These are phyloP conservation scores for Lyophyllum atratum DNA, from an alignment of 768 basidiomycete genomes.

Conservation along the genomic window DNA sequence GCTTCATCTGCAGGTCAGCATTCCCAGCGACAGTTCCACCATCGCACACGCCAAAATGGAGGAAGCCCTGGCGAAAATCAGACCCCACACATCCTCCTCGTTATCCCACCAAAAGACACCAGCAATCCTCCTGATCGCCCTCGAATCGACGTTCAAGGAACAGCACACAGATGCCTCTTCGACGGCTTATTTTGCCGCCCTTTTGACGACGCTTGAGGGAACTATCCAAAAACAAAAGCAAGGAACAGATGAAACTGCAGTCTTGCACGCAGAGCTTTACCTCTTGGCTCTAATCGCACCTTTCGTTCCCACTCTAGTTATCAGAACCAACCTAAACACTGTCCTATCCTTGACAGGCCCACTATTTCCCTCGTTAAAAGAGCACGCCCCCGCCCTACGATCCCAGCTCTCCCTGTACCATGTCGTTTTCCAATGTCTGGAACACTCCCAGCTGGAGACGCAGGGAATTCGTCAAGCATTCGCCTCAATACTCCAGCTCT, in stretches of 20 bases:
- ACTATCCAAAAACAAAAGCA: slow-evolving; percentile 63
- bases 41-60: slow-evolving; percentile 46
- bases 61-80: slow-evolving; percentile 76
- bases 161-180: slow-evolving; percentile 67
- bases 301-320: slow-evolving; percentile 76
- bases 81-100: slow-evolving; percentile 79
- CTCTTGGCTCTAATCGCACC: slow-evolving; percentile 78
- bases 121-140: slow-evolving; percentile 78
- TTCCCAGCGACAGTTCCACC: neutral
- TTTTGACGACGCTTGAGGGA: slow-evolving; percentile 82
- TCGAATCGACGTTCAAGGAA: slow-evolving; percentile 80
- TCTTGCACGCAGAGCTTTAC: slow-evolving; percentile 84
- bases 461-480: slow-evolving; percentile 79
- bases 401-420: slow-evolving; percentile 84
- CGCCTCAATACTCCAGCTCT: slow-evolving; percentile 80
- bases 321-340: slow-evolving; percentile 73
- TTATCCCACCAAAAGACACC: slow-evolving; percentile 89
- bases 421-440: slow-evolving; percentile 66
- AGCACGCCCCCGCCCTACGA: slow-evolving; percentile 78
- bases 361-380: slow-evolving; percentile 66
- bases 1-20: slow-evolving; percentile 10
- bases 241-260: slow-evolving; percentile 62
- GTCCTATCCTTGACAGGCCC: slow-evolving; percentile 76
- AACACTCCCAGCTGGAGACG: slow-evolving; percentile 67
- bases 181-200: slow-evolving; percentile 94